A percentile compares a stretch with the other conserved stretches of the same genome.
Conservation (phyloP, 495 filamentous ascomycete species). For the Lasiosphaeris hirsuta region DNA sequence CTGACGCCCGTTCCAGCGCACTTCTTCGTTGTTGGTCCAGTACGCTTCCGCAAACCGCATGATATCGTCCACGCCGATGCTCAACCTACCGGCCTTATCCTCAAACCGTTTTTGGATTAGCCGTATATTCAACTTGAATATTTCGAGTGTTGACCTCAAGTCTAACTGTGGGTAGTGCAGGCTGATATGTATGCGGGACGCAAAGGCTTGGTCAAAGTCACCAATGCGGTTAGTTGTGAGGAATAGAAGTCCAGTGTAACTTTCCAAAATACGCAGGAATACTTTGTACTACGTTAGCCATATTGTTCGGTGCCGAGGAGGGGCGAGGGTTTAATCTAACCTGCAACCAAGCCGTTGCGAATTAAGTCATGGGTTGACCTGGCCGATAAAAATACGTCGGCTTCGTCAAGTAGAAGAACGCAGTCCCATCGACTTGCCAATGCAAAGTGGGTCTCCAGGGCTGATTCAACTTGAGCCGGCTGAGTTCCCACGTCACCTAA, state of each 20-base stretch:
- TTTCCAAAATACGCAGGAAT: slow-evolving; percentile 50
- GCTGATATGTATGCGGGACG: slow-evolving; percentile 46
- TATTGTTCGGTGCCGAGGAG: slow-evolving; percentile 47
- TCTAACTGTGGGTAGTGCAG: slow-evolving; percentile 37
- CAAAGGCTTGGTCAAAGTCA: slow-evolving; percentile 47
- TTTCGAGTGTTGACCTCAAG: neutral
- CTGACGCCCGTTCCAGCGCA: neutral
- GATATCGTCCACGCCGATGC: neutral
- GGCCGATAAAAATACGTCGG: slow-evolving; percentile 52
- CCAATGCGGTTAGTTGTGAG: slow-evolving; percentile 41
- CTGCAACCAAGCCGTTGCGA: slow-evolving; percentile 49
- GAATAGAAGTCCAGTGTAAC: slow-evolving; percentile 47
- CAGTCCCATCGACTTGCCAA: slow-evolving; percentile 42
- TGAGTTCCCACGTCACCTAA: slow-evolving; percentile 37
- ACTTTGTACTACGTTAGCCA: slow-evolving; percentile 41
- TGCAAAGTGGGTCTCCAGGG: slow-evolving; percentile 36
- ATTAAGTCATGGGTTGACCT: slow-evolving; percentile 36
- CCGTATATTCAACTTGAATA: slow-evolving; percentile 15
- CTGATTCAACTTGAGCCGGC: slow-evolving; percentile 34
- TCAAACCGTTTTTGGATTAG: slow-evolving; percentile 8
- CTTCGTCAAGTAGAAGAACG: slow-evolving; percentile 55
- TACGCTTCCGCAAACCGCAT: neutral
- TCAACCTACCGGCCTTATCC: neutral
- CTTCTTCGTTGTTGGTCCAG: neutral
- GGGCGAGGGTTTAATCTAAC: slow-evolving; percentile 42